Percentiles rank a stretch among this genome's conserved stretches.
Evolutionary conservation across 768 basidiomycete genomes (phyloP).

Genomic region (Russula emetica): DNA sequence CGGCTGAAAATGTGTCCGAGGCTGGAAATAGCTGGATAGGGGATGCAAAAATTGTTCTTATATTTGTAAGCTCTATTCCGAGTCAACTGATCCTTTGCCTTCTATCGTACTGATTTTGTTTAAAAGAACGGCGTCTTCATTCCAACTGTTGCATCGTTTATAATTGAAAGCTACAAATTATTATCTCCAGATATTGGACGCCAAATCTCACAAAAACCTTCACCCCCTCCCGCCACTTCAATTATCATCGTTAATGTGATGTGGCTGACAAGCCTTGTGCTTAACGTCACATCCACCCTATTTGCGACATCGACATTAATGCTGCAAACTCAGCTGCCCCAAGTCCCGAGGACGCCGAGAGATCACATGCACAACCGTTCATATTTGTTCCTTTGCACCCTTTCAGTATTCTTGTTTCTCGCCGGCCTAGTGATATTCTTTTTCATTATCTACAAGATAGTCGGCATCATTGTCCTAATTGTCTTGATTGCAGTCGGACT

Average conservation of each 20-base stretch:
- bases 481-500: constrained; percentile 4
- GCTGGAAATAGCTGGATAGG: constrained; percentile 17
- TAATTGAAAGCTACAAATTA: constrained; percentile 25
- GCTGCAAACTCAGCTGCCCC: constrained; percentile 21
- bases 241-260: constrained; percentile 14
- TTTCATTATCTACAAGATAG: constrained; percentile 29
- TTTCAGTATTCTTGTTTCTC: constrained; percentile 48
- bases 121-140: constrained; percentile 29
- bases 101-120: background rate
- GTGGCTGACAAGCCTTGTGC: constrained; percentile 22
- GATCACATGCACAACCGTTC: constrained; percentile 39
- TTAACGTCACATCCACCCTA: constrained; percentile 21
- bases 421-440: constrained; percentile 46
- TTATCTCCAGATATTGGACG: constrained; percentile 13
- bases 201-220: too few species aligned
- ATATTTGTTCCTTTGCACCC: constrained; percentile 35
- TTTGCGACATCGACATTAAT: constrained; percentile 12
- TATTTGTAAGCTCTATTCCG: constrained; percentile 20
- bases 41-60: constrained; percentile 17
- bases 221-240: background rate
- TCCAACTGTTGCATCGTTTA: constrained; percentile 26
- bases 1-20: constrained; percentile 5
- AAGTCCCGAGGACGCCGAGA: constrained; percentile 10
- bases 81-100: too few species aligned
- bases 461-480: constrained; percentile 4